Conservation (phyloP, 352 stramenopile genomes). For the Phytophthora boehmeriae region DNA sequence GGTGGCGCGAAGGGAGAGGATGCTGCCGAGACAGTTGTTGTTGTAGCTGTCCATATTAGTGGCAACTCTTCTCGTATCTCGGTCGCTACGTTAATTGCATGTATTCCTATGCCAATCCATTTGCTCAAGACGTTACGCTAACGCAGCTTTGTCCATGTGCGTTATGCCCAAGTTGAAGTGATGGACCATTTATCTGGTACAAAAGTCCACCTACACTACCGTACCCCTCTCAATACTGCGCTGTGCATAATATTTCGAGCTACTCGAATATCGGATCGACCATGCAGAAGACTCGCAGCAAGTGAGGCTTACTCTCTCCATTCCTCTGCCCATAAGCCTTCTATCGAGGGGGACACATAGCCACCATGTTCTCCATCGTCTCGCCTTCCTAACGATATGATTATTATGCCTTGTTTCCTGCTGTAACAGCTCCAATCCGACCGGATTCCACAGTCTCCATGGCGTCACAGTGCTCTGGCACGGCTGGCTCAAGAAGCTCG, state of each 20-base stretch:
- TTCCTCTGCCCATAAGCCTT: not conserved
- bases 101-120: too few relatives aligned
- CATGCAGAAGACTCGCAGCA: slow-evolving; percentile 61
- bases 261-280: slow-evolving; percentile 1
- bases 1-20: slow-evolving; percentile 7
- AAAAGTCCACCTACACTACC: too few relatives aligned
- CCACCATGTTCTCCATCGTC: slow-evolving; percentile 1
- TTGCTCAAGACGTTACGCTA: too few relatives aligned
- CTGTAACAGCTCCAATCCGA: slow-evolving; percentile 45
- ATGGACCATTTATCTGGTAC: not conserved
- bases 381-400: slow-evolving; percentile 8
- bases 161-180: too few relatives aligned
- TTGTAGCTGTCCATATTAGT: slow-evolving; percentile 14
- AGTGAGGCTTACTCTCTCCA: slow-evolving; percentile 32
- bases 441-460: slow-evolving; percentile 53
- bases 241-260: not conserved
- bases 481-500: slow-evolving; percentile 86
- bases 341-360: not conserved
- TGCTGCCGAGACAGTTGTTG: slow-evolving; percentile 32
- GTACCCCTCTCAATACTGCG: slow-evolving; percentile 20
- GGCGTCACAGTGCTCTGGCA: slow-evolving; percentile 82
- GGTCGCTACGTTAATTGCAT: too few relatives aligned
- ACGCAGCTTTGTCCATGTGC: too few relatives aligned
- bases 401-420: slow-evolving; percentile 14
- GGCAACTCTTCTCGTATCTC: too few relatives aligned